Base-by-base conservation (phyloP, 179 eudicot species). In the Beta macrorhiza region DNA sequence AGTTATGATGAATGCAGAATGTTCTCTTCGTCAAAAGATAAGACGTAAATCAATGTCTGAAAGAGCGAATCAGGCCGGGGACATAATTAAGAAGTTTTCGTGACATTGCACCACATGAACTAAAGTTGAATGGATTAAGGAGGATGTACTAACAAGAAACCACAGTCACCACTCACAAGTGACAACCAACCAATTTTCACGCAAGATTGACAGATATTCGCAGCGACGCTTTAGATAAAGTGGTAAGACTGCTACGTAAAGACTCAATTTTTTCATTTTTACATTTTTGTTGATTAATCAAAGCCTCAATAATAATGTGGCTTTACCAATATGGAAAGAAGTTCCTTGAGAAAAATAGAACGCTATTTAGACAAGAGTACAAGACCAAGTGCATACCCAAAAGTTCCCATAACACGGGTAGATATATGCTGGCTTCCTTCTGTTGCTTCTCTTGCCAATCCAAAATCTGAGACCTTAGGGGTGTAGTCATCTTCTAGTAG, bases 331-430 rank as follows among this genome's bases (percentile, higher is more conserved):
- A 51, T 17, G 58, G 22, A 53, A 37, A 52, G 51, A 52, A 53
- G 72, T 62, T 19, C 4, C 25, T 61, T 51, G 9, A 44, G 37
- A 42, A 5, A 55, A 49, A 10, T 53, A 55, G 51, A 74, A 72
- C n/a, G 47, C 5, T 9, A 14, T 14, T 56, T 67, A 49, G 44
- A 68, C n/a, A 32, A 32, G 37, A 32, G 37, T 32, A 32, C 37
- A 77, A 81, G 56, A 67, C 12, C 1, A 64, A 58, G 62, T 63
- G 79, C 85, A 71, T 93, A 95, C 99, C 99, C 99, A 77, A 95
- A 95, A 75, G 99, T 95, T 82, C 99, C 99, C 99, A 95, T 95
- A 72, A 95, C 98, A 75, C 97, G 89, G 4, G 99, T 95, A 22
- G 99, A 95, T 72, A 95, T 84, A 82, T 92, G 97, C 74, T 89